Percentiles rank a stretch among this genome's conserved stretches.
Conservation (phyloP, 2,329 filamentous ascomycete genomes). For the Raffaelea albimanens region DNA sequence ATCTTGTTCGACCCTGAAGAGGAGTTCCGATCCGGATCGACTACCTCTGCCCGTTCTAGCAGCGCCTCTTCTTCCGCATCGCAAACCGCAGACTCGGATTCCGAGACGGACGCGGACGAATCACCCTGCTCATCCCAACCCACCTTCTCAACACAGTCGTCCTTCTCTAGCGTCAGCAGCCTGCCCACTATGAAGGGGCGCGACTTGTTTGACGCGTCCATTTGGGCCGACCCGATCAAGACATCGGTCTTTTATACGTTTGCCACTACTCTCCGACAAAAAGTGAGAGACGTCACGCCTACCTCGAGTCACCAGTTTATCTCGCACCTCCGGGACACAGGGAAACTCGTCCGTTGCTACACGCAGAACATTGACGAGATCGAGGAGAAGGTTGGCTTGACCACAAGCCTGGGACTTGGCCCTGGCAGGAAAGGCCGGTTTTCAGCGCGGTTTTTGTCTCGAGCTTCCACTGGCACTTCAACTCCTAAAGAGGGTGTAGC, state of each 20-base stretch:
- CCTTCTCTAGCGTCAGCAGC: conserved; percentile 18
- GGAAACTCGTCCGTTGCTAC: conserved; percentile 62
- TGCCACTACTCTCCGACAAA: conserved; percentile 56
- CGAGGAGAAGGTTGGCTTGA: conserved; percentile 60
- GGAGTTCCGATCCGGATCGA: conserved; percentile 17
- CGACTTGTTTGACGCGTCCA: conserved; percentile 61
- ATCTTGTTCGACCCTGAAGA: conserved; percentile 42
- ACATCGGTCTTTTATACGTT: conserved; percentile 67
- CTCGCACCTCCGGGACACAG: conserved; percentile 53
- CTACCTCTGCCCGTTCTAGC: conserved; percentile 28
- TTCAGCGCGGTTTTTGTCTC: conserved; percentile 25
- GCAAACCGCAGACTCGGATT: conserved; percentile 6
- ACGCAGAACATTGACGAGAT: conserved; percentile 70
- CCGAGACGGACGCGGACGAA: conserved; percentile 33
- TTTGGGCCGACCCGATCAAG: conserved; percentile 58
- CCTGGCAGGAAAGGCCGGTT: conserved; percentile 54
- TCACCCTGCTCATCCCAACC: conserved; percentile 29
- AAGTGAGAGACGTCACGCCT: conserved; percentile 51
- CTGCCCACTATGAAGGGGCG: conserved; percentile 59
- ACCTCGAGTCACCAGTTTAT: conserved; percentile 62
- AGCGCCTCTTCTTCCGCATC: conserved; percentile 21
- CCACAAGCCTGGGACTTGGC: conserved; percentile 51
- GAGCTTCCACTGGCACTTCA: conserved; percentile 1
- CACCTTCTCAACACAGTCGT: conserved; percentile 20
- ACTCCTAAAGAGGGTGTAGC: not conserved